Base-by-base conservation (phyloP, 129 eudicot species). In the Flaveria ramosissima region DNA sequence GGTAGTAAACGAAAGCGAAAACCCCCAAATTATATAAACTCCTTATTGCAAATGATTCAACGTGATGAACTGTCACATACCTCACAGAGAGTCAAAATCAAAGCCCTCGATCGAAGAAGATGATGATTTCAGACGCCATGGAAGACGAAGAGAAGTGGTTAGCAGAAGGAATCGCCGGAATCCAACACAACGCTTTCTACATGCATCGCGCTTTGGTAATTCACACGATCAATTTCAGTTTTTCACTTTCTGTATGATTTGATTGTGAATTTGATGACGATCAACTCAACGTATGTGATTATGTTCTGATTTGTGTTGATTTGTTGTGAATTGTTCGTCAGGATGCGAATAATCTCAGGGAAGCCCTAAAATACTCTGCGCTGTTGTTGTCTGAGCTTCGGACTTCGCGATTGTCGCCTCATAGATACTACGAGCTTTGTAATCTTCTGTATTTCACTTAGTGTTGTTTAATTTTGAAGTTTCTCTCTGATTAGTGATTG, bases 131-230 rank as follows among this genome's bases (percentile, higher is more conserved):
- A 41, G 88, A 80, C 72, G 92, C 88, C 24, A 88, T 90, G 72
- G 97, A 90, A 56, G 98, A 93, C 84, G 98, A 93, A 82, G 99
- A 94, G 78, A 94, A 94, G 83, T 94, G 99, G 99, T 86, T 94
- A 1, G 99, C 99, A 6, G 97, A 94, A 83, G 99, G 97, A 21
- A 86, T 94, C 86, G 99, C 99, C 60, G 92, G 91, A 47, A 88
- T 94, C 73, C 99, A 94, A 82, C 96, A 94, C 88, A 91, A 94
- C 85, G 99, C 99, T 10, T 94, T 86, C 86, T 94, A 85, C 70
- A 82, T 94, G 93, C 97, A 89, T 72, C 99, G 90, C 63, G 99
- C 99, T 60, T 60, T 94, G 93, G 97, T 94, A 87, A 75, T 24
- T 27, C 21, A 26, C 52, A 77, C 48, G 36, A 30, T 74, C 45